Base-by-base conservation (phyloP, 805 yeast genomes). In the Wickerhamomyces queroliae region DNA sequence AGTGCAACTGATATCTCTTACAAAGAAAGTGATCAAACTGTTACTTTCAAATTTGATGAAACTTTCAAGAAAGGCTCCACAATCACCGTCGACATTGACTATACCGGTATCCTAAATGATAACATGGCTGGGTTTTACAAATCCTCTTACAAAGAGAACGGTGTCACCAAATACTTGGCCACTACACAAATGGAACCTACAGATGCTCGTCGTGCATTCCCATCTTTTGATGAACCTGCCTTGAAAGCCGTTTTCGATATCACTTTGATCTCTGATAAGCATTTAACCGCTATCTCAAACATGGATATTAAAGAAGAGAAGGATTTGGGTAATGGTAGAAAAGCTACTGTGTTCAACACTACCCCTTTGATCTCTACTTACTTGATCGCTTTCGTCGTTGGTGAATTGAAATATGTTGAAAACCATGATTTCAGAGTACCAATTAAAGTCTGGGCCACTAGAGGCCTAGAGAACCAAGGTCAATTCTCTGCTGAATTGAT, bases 121-220 rank as follows among this genome's bases (percentile, higher is more conserved):
- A 78, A 82, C 55, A 83, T 84, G 91, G 84, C 86, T 39, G 91
- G 91, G 35, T 84, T 84, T 64, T 84, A 84, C 67, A 72, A 85
- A 52, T 80, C 88, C 16, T 64, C 77, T 31, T 83, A 83, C 59
- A 68, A 70, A 46, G 69, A 71, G 43, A 70, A 81, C 46, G 84
- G 87, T 18, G 68, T 70, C 43, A 78, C 78, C 29, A 80, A 79
- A 54, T 80, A 81, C 59, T 70, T 84, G 72, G 86, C 88, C 33
- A 80, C 90, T 34, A 83, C 95, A 33, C 95, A 85, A 63, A 80
- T 85, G 77, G 95, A 85, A 64, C 80, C 95, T 19, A 82, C 91
- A 17, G 93, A 85, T 56, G 86, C 91, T 50, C 78, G 95, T 53
- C 74, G 88, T 53, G 93, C 93, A 9, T 85, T 85, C 71, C 95